These are phyloP conservation scores for Crinitomyces ghanaensis DNA, from an alignment of 805 yeast genomes.

Conservation along the genomic window DNA sequence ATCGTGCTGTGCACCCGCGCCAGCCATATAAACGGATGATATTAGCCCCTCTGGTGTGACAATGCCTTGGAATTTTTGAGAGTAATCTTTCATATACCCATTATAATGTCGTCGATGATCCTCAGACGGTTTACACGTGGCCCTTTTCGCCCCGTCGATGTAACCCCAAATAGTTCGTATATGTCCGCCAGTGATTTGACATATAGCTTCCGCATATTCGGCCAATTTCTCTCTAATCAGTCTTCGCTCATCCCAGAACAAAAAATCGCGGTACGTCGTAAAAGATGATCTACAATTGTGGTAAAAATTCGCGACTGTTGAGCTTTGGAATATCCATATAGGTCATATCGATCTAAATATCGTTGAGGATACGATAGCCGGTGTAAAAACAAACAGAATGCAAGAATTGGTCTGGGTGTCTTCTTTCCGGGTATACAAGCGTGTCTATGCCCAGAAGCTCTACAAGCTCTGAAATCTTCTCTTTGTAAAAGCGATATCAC, in stretches of 20 bases:
- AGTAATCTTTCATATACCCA: background rate
- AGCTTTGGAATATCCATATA: background rate
- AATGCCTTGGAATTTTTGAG: background rate
- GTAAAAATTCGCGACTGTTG: background rate
- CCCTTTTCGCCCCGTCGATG: background rate
- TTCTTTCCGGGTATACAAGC: background rate
- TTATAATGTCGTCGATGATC: background rate
- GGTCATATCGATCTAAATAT: background rate
- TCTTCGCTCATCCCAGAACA: background rate
- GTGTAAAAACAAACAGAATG: background rate
- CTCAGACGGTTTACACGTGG: background rate
- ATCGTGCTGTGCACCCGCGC: background rate
- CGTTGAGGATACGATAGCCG: background rate
- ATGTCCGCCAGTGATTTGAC: background rate
- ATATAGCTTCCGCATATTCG: background rate
- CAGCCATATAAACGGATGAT: background rate
- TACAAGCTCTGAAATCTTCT: background rate
- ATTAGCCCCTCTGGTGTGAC: constrained; percentile 1
- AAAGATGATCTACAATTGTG: background rate
- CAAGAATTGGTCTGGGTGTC: background rate
- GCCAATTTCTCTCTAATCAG: background rate
- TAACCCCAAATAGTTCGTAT: background rate
- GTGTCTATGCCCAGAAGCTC: background rate
- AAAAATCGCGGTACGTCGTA: background rate
- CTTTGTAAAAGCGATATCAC: background rate